phyloP scores from a whole-genome alignment of 2,329 filamentous ascomycete genomes.

The Penicillium paneum region DNA sequence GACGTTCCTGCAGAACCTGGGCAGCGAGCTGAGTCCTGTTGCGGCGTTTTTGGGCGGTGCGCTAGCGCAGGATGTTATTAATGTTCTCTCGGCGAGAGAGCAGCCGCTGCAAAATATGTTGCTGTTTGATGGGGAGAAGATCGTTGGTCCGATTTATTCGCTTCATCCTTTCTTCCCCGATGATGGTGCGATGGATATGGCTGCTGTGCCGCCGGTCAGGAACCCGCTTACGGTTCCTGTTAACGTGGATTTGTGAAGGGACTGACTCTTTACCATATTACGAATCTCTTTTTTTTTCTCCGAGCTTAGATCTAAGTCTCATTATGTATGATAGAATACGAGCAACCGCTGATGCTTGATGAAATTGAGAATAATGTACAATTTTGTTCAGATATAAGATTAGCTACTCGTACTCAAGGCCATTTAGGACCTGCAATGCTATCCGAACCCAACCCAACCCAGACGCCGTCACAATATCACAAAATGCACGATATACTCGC shows the following conservation, averaged over 20 bases:
- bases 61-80: conserved; percentile 94
- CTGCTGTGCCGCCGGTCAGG: conserved; percentile 28
- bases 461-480: not conserved
- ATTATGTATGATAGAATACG: conserved; percentile 4
- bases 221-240: conserved; percentile 26
- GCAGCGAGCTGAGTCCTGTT: conserved; percentile 79
- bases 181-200: conserved; percentile 24
- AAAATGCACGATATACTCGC: conserved; percentile 2
- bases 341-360: not conserved
- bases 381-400: not conserved
- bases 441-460: not conserved
- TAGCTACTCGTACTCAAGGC: not conserved
- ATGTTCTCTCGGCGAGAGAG: conserved; percentile 84
- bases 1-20: conserved; percentile 81
- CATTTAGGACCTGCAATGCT: not conserved
- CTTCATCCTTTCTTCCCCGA: conserved; percentile 65
- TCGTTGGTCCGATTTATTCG: conserved; percentile 75
- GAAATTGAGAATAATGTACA: conserved; percentile 1
- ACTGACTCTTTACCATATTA: not conserved
- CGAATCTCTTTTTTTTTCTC: conserved; percentile 3
- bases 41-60: conserved; percentile 85
- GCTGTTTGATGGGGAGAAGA: conserved; percentile 80
- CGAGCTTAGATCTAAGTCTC: not conserved
- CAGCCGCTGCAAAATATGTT: conserved; percentile 96
- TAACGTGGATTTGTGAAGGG: not conserved